phyloP scores from a whole-genome alignment of 176 grass and related monocot species.

The Microstegium vimineum region DNA sequence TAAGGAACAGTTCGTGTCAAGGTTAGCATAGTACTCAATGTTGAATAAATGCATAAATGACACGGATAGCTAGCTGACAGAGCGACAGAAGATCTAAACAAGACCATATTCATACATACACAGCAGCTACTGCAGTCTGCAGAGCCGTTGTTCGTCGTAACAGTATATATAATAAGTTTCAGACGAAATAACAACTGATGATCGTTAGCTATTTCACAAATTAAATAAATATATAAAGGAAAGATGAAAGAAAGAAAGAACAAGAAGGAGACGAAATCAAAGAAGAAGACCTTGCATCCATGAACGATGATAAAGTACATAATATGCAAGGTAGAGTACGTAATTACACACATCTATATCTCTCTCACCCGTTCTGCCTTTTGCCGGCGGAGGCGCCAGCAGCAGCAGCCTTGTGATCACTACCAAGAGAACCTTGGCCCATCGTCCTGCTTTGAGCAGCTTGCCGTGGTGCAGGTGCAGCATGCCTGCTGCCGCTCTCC shows the following conservation, averaged over 20 bases:
- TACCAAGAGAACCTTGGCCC: background rate
- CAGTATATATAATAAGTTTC: background rate
- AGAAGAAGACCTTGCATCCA: background rate
- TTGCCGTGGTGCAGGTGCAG: background rate
- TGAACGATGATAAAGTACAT: background rate
- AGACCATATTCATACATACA: background rate
- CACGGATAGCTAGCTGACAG: background rate
- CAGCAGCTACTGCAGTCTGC: background rate
- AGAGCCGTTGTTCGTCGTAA: background rate
- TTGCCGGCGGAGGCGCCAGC: background rate
- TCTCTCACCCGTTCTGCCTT: slow-evolving; percentile 5
- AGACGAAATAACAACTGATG: background rate
- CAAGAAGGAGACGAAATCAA: background rate
- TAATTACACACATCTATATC: background rate
- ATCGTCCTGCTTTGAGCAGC: background rate
- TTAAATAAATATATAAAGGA: background rate
- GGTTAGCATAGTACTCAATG: background rate
- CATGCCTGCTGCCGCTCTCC: too few relatives aligned
- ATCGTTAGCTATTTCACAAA: background rate
- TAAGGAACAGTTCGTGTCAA: background rate
- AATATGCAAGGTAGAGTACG: too few relatives aligned
- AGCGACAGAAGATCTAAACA: background rate
- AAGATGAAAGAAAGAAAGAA: background rate
- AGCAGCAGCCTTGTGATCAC: background rate
- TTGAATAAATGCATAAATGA: background rate